phyloP scores from a whole-genome alignment of 441 rosid genomes.

The Corymbia calophylla region DNA sequence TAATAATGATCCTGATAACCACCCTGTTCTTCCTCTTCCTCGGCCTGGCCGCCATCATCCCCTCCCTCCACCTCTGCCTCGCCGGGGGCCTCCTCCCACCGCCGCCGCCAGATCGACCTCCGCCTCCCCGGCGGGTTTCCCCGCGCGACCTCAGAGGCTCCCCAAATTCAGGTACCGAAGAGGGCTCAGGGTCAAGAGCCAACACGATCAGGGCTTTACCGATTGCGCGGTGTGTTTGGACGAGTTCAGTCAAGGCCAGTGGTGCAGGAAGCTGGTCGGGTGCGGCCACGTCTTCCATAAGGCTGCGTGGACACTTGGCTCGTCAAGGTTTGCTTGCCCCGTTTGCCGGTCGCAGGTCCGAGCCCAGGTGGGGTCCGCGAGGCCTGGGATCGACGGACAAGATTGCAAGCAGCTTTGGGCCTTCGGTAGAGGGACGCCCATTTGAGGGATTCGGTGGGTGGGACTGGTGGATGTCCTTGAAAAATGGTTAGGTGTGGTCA shows the following conservation, averaged over 20 bases:
- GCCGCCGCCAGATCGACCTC: conserved; percentile 25
- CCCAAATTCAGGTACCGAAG: conserved; percentile 41
- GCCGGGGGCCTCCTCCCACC: conserved; percentile 37
- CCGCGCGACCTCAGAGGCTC: conserved; percentile 40
- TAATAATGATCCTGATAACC: conserved; percentile 40
- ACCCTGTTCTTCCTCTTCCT: conserved; percentile 59
- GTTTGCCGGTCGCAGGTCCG: conserved; percentile 44
- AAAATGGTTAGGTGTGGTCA: background rate
- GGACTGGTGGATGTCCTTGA: background rate
- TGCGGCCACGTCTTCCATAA: conserved; percentile 68
- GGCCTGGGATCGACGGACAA: background rate
- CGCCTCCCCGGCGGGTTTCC: conserved; percentile 20
- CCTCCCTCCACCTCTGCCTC: conserved; percentile 43
- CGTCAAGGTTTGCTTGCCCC: conserved; percentile 52
- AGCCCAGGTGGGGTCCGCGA: background rate
- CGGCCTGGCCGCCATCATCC: conserved; percentile 47
- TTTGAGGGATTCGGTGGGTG: conserved; percentile 14
- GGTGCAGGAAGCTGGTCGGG: conserved; percentile 54
- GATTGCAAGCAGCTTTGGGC: conserved; percentile 4
- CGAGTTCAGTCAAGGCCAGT: conserved; percentile 50
- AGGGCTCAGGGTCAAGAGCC: background rate
- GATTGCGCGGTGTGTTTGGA: conserved; percentile 68
- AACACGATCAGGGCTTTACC: background rate
- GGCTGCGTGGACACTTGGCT: conserved; percentile 71
- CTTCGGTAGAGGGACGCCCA: conserved; percentile 10